Conservation (phyloP, 2,329 filamentous ascomycete species). For the Bimuria novae-zelandiae region DNA sequence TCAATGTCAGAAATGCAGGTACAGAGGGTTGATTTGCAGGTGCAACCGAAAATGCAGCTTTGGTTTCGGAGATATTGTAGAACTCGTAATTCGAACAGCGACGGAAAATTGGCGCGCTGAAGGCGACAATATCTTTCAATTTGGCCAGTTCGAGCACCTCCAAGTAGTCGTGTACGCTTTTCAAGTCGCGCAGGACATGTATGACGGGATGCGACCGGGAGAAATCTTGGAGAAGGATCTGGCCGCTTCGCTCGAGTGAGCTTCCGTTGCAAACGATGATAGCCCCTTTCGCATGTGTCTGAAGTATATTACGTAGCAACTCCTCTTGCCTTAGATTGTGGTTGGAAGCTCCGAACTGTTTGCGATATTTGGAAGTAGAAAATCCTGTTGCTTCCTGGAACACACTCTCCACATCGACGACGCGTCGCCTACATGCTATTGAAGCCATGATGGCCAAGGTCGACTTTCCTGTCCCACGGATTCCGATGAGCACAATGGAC, state of each 20-base stretch:
- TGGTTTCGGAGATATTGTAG: conserved; percentile 70
- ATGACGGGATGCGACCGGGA: conserved; percentile 70
- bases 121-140: conserved; percentile 62
- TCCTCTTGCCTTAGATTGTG: conserved; percentile 68
- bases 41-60: conserved; percentile 18
- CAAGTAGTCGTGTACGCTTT: conserved; percentile 68
- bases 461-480: conserved; percentile 75
- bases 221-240: conserved; percentile 65
- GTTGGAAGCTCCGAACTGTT: conserved; percentile 62
- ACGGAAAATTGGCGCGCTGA: conserved; percentile 63
- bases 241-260: conserved; percentile 68
- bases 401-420: conserved; percentile 70
- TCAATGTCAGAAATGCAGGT: conserved; percentile 68
- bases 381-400: conserved; percentile 69
- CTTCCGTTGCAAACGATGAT: conserved; percentile 74
- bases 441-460: conserved; percentile 77
- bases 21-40: conserved; percentile 38
- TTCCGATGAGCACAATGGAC: conserved; percentile 73
- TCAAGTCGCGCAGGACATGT: conserved; percentile 68
- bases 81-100: conserved; percentile 76
- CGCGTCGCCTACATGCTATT: conserved; percentile 68
- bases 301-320: conserved; percentile 64
- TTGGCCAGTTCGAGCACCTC: conserved; percentile 58
- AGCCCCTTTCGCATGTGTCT: conserved; percentile 62
- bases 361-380: conserved; percentile 67